Base-by-base conservation (phyloP, 306 rosid species). In the Quercus variabilis region DNA sequence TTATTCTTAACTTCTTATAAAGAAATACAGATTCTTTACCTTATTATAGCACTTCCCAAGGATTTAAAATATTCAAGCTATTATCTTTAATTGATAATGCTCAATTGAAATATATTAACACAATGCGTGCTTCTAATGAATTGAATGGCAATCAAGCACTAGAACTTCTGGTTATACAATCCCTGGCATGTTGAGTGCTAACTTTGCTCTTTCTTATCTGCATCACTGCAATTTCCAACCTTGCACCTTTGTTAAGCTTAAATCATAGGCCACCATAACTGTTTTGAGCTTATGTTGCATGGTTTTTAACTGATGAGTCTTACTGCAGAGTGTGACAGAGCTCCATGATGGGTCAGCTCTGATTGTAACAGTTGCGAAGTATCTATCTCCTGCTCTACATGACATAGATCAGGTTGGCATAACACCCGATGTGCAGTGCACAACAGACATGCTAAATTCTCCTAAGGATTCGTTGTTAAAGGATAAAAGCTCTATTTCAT, bases 331-430 rank as follows among this genome's bases (percentile, higher is more conserved):
- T 68, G 97, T 94, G 20, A 94, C 97, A 13, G 95, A 92, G 88
- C 91, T 94, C 78, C 92, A 91, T 70, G 99, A 94, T 31, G 99
- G 99, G 5, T 94, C 99, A 6, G 99, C 99, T 18, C 89, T 94
- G 68, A 91, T 94, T 76, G 92, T 94, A 43, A 92, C 99, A 4
- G 97, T 94, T 1, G 99, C 99, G 3, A 95, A 95, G 88, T 95
- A 95, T 49, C 74, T 95, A 57, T 95, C 99, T 1, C 99, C 99
- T 0, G 94, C 96, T 0, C 95, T 87, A 73, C 99, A 95, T 71
- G 99, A 91, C 87, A 95, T 95, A 70, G 98, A 92, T 87, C 97
- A 90, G 77, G 98, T 95, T 33, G 99, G 99, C 3, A 92, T 95
- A 62, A 69, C 84, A 3, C 99, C 99, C 11, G 99, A 95, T 51